Base-by-base conservation (phyloP, 2,329 filamentous ascomycete genomes). In the Diplodia seriata region DNA sequence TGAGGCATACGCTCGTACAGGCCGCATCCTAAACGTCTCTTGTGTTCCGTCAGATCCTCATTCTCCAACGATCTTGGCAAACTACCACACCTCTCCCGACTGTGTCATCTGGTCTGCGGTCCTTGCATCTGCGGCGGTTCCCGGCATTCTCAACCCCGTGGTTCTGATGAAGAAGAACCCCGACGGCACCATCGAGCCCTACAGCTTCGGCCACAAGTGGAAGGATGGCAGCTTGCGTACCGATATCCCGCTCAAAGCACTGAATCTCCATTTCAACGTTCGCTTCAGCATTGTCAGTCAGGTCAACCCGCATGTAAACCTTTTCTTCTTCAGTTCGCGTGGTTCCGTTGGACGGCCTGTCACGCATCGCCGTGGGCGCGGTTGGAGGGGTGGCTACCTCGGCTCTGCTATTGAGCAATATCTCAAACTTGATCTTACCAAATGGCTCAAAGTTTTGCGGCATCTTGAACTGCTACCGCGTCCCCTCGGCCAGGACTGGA, bases 91-190 rank as follows among this genome's bases (percentile, higher is more conserved):
- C 1, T 91, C 91, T 26, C 95, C 95, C 0, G 93, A 99, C 81
- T 99, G 95, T 76, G 95, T 99, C 50, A 96, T 99, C 70, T 99
- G 96, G 95, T 97, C 93, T 12, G 94, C 95, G 1, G 93, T 98
- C 3, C 82, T 99, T 54, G 95, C 95, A 0, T 97, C 94, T 6
- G 95, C 95, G 4, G 95, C 95, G 4, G 95, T 99, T 0, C 95
- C 95, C 0, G 95, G 95, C 1, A 98, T 99, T 68, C 83, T 98
- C 43, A 98, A 98, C 75, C 95, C 95, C 0, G 92, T 96, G 2
- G 94, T 99, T 1, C 87, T 99, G 8, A 92, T 97, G 90, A 89
- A 89, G 84, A 97, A 97, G 81, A 91, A 86, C 65, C 84, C 85
- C 20, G 87, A 93, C 69, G 94, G 93, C 1, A 89, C 84, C 2